These are phyloP conservation scores for Hypoxylon sp. DNA, from an alignment of 2,329 filamentous ascomycete species.

Conservation along the genomic window DNA sequence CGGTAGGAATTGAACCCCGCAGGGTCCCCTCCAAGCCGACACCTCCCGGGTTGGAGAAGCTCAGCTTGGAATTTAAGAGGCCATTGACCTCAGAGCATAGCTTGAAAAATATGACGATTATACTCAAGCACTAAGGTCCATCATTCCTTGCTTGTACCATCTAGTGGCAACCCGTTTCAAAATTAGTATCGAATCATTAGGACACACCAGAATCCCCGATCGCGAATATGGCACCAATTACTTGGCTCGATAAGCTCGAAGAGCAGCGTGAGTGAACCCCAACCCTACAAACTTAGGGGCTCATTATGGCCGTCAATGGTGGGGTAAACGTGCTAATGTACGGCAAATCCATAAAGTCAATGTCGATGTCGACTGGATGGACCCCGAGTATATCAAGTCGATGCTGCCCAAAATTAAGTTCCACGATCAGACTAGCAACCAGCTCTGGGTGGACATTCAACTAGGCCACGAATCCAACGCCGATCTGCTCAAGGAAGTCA, in stretches of 20 bases:
- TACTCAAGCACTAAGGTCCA: conserved; percentile 1
- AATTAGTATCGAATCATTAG: conserved; percentile 11
- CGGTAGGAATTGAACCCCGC: background rate
- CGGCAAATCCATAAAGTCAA: conserved; percentile 57
- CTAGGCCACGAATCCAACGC: conserved; percentile 61
- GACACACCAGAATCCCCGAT: conserved; percentile 10
- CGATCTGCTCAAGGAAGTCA: conserved; percentile 59
- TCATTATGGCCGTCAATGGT: background rate
- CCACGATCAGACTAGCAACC: conserved; percentile 67
- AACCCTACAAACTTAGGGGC: conserved; percentile 1
- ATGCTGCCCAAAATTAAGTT: conserved; percentile 58
- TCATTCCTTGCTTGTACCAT: conserved; percentile 11
- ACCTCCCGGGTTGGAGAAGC: conserved; percentile 15
- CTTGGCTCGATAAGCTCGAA: conserved; percentile 31
- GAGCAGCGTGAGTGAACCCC: conserved; percentile 25
- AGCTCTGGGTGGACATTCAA: conserved; percentile 64
- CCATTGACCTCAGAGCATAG: conserved; percentile 12
- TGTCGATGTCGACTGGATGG: conserved; percentile 68
- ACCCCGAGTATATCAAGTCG: conserved; percentile 62
- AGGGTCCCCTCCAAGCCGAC: conserved; percentile 14
- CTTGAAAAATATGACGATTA: conserved; percentile 18
- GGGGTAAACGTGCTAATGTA: conserved; percentile 14
- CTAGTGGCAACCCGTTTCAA: conserved; percentile 1
- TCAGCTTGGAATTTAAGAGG: conserved; percentile 20
- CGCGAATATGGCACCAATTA: conserved; percentile 18